Base-by-base conservation (phyloP, 768 basidiomycete genomes). In the Serendipita sp. region DNA sequence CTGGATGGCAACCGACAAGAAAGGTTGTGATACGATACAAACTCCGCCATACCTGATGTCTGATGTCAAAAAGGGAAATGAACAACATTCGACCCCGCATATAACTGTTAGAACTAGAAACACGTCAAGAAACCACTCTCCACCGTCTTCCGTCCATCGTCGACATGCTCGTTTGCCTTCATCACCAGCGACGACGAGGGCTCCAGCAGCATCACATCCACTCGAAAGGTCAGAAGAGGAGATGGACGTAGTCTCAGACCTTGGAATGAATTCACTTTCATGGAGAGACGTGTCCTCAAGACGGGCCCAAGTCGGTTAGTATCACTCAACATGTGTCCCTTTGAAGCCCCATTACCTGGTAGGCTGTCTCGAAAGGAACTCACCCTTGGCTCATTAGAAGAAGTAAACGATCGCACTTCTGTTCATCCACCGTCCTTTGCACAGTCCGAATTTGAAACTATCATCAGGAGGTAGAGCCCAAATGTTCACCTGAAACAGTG, bases 391-490 rank as follows among this genome's bases (percentile, higher is more conserved):
- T 4, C 16, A 0, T 37, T 32, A 16, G 56, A 60, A 8, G 24
- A 60, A 10, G 16, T n/a, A 30, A 24, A 16, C 1, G 56, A 60
- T 35, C 10, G 35, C n/a, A 32, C 24, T 32, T 60, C 56, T 28
- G 56, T 32, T 16, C 56, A 60, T 60, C 80, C 78, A 0, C 79
- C 80, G 1, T 75, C 80, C 0, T 81, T 83, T 64, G 69, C 67
- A 11, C 75, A 81, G 54, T 75, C 77, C 0, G 82, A 79, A 65
- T 83, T 78, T 69, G 81, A 79, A 63, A 78, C 82, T 37, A 77
- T 86, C 56, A 74, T 85, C 1, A 81, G 85, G 16, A 77, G 83
- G n/a, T 84, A 13, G 13, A 13, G 38, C 5, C 7, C 7, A 41
- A 5, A 41, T 7, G 38, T 41, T 41, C 5, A 5, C 5, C 13